phyloP scores from a whole-genome alignment of 352 stramenopile genomes.

The Phytopythium kandeliae region DNA sequence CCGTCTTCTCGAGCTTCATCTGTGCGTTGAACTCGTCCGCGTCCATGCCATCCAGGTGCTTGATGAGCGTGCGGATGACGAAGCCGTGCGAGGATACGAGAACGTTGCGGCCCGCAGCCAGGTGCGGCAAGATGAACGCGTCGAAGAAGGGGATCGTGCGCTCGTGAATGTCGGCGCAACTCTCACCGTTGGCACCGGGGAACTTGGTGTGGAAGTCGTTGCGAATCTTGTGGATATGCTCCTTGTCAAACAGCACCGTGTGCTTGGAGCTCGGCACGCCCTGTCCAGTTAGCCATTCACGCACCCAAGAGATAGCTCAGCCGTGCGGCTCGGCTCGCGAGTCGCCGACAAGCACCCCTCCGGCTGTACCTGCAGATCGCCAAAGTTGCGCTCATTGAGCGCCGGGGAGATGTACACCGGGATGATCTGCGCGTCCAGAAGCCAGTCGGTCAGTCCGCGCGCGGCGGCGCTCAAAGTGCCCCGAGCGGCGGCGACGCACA shows the following conservation, averaged over 20 bases:
- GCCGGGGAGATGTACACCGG: slow-evolving; percentile 75
- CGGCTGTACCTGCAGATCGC: slow-evolving; percentile 48
- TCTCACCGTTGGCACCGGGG: slow-evolving; percentile 72
- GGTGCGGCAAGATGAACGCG: slow-evolving; percentile 67
- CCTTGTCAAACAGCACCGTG: slow-evolving; percentile 67
- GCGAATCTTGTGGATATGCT: slow-evolving; percentile 68
- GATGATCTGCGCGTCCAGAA: slow-evolving; percentile 63
- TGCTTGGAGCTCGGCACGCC: slow-evolving; percentile 71
- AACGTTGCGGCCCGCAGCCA: slow-evolving; percentile 68
- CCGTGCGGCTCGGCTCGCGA: too few species aligned
- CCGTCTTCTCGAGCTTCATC: slow-evolving; percentile 81
- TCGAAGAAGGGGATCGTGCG: slow-evolving; percentile 76
- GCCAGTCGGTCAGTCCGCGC: background rate
- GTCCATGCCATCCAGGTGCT: slow-evolving; percentile 76
- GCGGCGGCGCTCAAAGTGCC: background rate
- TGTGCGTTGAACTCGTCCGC: slow-evolving; percentile 69
- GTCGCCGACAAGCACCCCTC: too few species aligned
- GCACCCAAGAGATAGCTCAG: too few species aligned
- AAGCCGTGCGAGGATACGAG: slow-evolving; percentile 79
- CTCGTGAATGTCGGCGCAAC: slow-evolving; percentile 73
- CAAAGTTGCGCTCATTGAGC: slow-evolving; percentile 83
- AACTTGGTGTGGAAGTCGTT: slow-evolving; percentile 83
- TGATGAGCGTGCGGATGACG: slow-evolving; percentile 83
- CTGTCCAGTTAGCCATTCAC: slow-evolving; percentile 13
- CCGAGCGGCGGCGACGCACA: slow-evolving; percentile 19